A percentile compares a stretch with the other conserved stretches of the same genome.
Conservation (phyloP, 1,284 basidiomycete species). For the Ceratobasidium sp. region DNA sequence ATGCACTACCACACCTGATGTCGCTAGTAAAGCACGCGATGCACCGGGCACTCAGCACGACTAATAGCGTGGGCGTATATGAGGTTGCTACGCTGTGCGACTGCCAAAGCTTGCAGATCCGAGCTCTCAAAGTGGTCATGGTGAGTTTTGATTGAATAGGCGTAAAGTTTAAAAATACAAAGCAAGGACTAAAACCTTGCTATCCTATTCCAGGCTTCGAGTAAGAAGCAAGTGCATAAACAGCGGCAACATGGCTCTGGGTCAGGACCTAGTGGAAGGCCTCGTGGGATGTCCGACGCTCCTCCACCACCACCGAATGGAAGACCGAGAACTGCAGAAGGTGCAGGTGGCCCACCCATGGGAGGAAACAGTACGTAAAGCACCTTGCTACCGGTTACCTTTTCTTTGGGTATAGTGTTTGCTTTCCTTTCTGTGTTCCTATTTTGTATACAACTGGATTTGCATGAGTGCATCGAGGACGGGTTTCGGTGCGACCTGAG, state of each 20-base stretch:
- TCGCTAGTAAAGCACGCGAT: conserved; percentile 89
- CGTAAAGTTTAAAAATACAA: neutral
- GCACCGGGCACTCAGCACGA: conserved; percentile 85
- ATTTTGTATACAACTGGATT: conserved; percentile 31
- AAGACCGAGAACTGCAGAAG: conserved; percentile 32
- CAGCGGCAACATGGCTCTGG: conserved; percentile 42
- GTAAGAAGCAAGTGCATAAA: conserved; percentile 43
- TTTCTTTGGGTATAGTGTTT: neutral
- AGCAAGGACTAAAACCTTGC: neutral
- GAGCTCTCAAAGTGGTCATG: conserved; percentile 57
- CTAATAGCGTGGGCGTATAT: conserved; percentile 89
- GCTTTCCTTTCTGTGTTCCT: conserved; percentile 1
- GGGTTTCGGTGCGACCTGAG: neutral
- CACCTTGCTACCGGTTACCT: neutral
- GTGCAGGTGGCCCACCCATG: conserved; percentile 3
- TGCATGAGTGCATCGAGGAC: conserved; percentile 11
- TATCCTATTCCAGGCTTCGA: conserved; percentile 37
- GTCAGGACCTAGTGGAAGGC: conserved; percentile 33
- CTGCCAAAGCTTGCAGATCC: conserved; percentile 87
- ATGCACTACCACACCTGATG: conserved; percentile 78
- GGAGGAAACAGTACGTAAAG: conserved; percentile 41
- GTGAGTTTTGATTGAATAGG: conserved; percentile 5
- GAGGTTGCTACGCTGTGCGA: conserved; percentile 93
- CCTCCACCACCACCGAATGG: conserved; percentile 20
- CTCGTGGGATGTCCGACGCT: conserved; percentile 41